phyloP scores from a whole-genome alignment of 768 basidiomycete genomes.

The Termitomyces sp. region DNA sequence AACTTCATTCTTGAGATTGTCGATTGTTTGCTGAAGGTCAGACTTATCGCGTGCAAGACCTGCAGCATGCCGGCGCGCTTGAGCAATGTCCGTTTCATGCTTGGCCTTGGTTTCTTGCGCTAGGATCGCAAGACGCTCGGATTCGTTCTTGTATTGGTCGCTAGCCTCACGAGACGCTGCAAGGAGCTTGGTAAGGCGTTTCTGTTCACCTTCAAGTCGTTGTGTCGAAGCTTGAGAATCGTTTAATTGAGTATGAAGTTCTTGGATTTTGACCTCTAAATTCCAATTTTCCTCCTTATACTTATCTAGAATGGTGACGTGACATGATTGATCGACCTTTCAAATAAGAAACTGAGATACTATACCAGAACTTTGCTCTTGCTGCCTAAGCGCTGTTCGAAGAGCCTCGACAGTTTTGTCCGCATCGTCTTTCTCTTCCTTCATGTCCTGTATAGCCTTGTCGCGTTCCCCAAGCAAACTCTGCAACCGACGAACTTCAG shows the following conservation, averaged over 20 bases:
- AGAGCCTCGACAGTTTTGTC: slow-evolving; percentile 77
- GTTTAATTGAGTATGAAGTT: slow-evolving; percentile 67
- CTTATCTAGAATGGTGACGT: slow-evolving; percentile 55
- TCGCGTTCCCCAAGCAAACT: slow-evolving; percentile 89
- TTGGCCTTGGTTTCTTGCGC: slow-evolving; percentile 80
- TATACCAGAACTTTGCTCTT: slow-evolving; percentile 80
- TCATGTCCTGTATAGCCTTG: slow-evolving; percentile 87
- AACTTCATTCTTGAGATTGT: slow-evolving; percentile 70
- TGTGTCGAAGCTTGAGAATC: slow-evolving; percentile 63
- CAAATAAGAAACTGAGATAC: slow-evolving; percentile 11
- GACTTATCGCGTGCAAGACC: slow-evolving; percentile 89
- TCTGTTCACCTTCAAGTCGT: slow-evolving; percentile 79
- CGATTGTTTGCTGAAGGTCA: slow-evolving; percentile 81
- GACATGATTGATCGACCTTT: slow-evolving; percentile 9
- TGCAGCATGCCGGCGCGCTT: slow-evolving; percentile 83
- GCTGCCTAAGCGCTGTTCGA: slow-evolving; percentile 66
- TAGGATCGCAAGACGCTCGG: slow-evolving; percentile 61
- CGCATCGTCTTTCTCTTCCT: slow-evolving; percentile 88
- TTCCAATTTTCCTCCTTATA: slow-evolving; percentile 99
- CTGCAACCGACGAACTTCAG: slow-evolving; percentile 90
- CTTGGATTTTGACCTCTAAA: slow-evolving; percentile 89
- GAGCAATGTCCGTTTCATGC: slow-evolving; percentile 94
- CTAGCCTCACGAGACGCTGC: slow-evolving; percentile 67
- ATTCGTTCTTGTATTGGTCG: slow-evolving; percentile 86
- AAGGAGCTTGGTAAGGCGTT: slow-evolving; percentile 75